Conservation (phyloP, 768 basidiomycete species). For the Galerina sulciceps region DNA sequence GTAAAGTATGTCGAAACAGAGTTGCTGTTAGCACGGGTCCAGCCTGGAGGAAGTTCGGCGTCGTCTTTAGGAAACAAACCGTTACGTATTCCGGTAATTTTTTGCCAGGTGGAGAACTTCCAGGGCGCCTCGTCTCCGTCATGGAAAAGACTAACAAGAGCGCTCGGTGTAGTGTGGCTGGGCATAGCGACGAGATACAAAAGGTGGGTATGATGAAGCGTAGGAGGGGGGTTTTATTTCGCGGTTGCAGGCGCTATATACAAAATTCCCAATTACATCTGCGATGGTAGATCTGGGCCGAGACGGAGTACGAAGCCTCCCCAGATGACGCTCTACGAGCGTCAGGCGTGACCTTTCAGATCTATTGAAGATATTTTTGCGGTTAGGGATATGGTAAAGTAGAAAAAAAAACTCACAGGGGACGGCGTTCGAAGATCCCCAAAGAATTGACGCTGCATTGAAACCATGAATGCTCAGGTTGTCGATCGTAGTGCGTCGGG, state of each 20-base stretch:
- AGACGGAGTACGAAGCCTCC: too few species aligned
- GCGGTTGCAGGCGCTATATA: not conserved
- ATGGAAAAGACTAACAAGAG: not conserved
- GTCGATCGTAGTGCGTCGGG: too few species aligned
- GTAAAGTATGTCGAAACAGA: not conserved
- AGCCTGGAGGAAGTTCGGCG: not conserved
- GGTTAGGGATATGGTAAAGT: not conserved
- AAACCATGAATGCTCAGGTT: too few species aligned
- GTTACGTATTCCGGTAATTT: not conserved
- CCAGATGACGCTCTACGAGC: not conserved
- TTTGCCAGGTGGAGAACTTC: not conserved
- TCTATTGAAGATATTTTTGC: not conserved
- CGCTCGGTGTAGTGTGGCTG: constrained; percentile 5
- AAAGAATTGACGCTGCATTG: not conserved
- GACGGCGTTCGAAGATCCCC: not conserved
- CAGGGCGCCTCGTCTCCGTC: constrained; percentile 1
- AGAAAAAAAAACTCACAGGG: not conserved
- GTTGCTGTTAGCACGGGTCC: not conserved
- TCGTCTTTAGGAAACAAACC: not conserved
- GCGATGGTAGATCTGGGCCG: too few species aligned
- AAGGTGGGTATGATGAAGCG: not conserved
- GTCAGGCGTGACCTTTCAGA: not conserved
- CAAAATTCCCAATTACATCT: too few species aligned
- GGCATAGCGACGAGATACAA: not conserved
- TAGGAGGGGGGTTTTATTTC: not conserved